Conservation (phyloP, 78 protist species). For the Dictyostelium citrinum region DNA sequence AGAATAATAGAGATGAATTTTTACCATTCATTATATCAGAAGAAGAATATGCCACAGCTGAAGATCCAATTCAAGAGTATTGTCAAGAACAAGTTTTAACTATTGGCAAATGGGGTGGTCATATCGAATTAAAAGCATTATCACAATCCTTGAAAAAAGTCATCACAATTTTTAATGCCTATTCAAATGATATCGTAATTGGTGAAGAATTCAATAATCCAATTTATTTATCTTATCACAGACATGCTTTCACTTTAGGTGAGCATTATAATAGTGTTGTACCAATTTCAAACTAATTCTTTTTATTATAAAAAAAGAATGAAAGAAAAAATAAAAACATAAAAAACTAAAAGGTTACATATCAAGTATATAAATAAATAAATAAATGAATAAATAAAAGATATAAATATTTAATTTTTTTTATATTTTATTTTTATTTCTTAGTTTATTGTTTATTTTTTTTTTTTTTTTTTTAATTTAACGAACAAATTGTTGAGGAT, state of each 20-base stretch:
- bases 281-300: conserved; percentile 29
- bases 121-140: conserved; percentile 62
- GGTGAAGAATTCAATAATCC: conserved; percentile 52
- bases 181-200: conserved; percentile 51
- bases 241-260: conserved; percentile 71
- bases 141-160: conserved; percentile 43
- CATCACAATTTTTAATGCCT: conserved; percentile 42
- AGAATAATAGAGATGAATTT: conserved; percentile 46
- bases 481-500: neutral
- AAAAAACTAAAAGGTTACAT: neutral
- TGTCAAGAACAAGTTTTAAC: conserved; percentile 56
- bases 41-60: conserved; percentile 7
- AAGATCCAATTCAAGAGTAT: conserved; percentile 47
- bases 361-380: neutral
- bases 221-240: conserved; percentile 61
- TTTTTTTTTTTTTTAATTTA: neutral
- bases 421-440: neutral
- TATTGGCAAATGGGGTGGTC: conserved; percentile 80
- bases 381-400: neutral
- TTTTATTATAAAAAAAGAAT: too few relatives aligned
- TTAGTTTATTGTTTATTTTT: neutral
- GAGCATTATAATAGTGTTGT: conserved; percentile 76
- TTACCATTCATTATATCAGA: conserved; percentile 59
- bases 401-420: neutral
- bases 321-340: neutral